Base-by-base conservation (phyloP, 2,329 filamentous ascomycete species). In the Pleoardoris graminearum region DNA sequence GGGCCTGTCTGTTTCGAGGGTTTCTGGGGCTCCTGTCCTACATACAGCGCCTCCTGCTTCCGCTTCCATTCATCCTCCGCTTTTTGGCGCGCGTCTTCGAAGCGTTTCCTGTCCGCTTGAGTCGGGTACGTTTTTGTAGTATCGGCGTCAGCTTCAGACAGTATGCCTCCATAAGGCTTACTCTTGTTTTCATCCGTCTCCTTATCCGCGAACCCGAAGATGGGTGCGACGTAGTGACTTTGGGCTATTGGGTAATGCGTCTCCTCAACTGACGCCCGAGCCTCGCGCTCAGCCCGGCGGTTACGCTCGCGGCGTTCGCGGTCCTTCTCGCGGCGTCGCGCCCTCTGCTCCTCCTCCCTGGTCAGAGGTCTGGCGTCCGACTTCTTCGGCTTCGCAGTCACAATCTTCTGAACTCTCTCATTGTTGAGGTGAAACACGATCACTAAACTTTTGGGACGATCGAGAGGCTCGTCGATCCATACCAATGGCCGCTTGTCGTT, bases 111-210 rank as follows among this genome's bases (percentile, higher is more conserved):
- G 70, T 99, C 94, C 47, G 86, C 83, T 38, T 87, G 82, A 29
- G 85, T 83, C 0, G 94, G 94, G 33, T 96, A 81, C 0, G 94
- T 97, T 65, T 90, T 90, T 2, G 89, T 86, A 0, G 94, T 99
- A 67, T 97, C 93, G 1, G 92, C 92, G 71, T 99, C 93, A 0
- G 82, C 80, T 72, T 97, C 93, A 0, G 84, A 89, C 23, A 99
- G 79, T 46, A 99, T 96, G 1, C 94, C 94, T 23, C 94, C 94
- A 60, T 97, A 99, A 0, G 94, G 94, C 70, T 96, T 97, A 44
- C 89, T 89, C 71, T 95, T 96, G 33, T 86, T 79, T 65, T 97
- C 92, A 54, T 97, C 92, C 16, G 85, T 85, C 62, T 97, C 93
- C 60, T 89, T 90, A 61, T 97, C 93, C 55, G 89, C 88, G 59